Base-by-base conservation (phyloP, 768 basidiomycete species). In the Cyclocybe cylindracea region DNA sequence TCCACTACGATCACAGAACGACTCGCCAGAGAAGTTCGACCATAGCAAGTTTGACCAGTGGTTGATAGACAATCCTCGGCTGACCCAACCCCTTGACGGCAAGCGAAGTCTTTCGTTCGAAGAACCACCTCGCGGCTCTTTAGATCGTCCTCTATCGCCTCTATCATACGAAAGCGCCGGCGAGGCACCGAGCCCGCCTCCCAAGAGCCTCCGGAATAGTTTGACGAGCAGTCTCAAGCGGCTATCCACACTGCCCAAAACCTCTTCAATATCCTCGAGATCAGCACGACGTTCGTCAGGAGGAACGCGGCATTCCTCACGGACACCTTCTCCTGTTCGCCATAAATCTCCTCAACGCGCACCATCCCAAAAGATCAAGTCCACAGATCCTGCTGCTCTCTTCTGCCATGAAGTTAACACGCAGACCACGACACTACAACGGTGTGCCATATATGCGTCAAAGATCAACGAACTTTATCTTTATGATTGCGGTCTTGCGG, bases 391-490 rank as follows among this genome's bases (percentile, higher is more conserved):
- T 2, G 71, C 83, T 39, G 87, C 89, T 10, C 81, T 94, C 84
- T 77, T 78, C 56, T 89, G 79, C 60, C 72, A 77, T 39, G 90
- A 95, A 61, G 75, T 94, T 3, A 60, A 75, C 31, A 62, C 68
- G 10, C 77, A 78, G 66, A 79, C 73, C 56, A 84, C 76, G 29
- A 60, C 86, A 2, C 53, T 81, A 4, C 92, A 94, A 60, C 78
- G 92, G 43, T 89, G 86, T 53, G 63, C 71, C 18, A 81, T 84
- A 35, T 95, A 94, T 59, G 86, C 88, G 19, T 71, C 75, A 58
- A 94, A 93, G 72, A 90, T 94, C 56, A 91, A 91, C 61, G 90
- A 94, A 63, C 66, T 95, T 14, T 82, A 83, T 48, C 72, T 77
- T 54, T 84, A 82, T 61, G 88, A 92, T 60, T 87, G 87, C 58